A percentile compares a stretch with the other conserved stretches of the same genome.
Evolutionary conservation across 176 grass and related monocot species (phyloP).

Genomic region (Paspalum vaginatum): DNA sequence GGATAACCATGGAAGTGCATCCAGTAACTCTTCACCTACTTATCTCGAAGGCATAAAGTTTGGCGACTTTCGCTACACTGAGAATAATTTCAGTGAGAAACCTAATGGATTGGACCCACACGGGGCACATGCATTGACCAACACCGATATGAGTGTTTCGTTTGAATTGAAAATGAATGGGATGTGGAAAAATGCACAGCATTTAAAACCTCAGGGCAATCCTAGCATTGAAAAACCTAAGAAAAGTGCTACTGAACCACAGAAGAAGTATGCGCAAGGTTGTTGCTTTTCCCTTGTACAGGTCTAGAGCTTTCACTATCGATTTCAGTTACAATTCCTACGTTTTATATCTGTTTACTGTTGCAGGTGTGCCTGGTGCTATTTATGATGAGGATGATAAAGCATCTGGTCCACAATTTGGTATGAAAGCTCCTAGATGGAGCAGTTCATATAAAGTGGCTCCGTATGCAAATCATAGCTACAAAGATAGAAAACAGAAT

Average conservation of each 20-base stretch:
- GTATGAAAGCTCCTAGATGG: constrained; percentile 38
- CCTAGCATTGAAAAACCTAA: constrained; percentile 53
- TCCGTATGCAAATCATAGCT: constrained; percentile 27
- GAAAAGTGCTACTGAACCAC: constrained; percentile 51
- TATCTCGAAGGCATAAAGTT: constrained; percentile 78
- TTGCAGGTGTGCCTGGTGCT: constrained; percentile 37
- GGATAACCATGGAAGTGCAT: constrained; percentile 44
- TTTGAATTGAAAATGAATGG: constrained; percentile 53
- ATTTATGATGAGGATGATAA: constrained; percentile 40
- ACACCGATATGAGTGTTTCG: constrained; percentile 39
- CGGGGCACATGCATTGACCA: constrained; percentile 26
- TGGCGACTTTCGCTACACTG: constrained; percentile 65
- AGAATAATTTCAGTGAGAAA: constrained; percentile 36
- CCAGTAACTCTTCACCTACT: constrained; percentile 37
- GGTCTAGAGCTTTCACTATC: constrained; percentile 38
- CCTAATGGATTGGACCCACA: constrained; percentile 38
- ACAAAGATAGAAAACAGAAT: constrained; percentile 52
- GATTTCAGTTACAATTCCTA: neutral
- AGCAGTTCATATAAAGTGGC: constrained; percentile 48
- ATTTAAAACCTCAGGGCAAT: constrained; percentile 49
- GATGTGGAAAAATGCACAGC: constrained; percentile 55
- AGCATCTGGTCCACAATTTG: constrained; percentile 37
- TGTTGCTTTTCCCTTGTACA: constrained; percentile 29
- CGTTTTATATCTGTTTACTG: constrained; percentile 23
- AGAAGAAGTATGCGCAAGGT: constrained; percentile 80